These are phyloP conservation scores for Euphorbia schlechtendalii DNA, from an alignment of 441 rosid genomes.

Conservation along the genomic window DNA sequence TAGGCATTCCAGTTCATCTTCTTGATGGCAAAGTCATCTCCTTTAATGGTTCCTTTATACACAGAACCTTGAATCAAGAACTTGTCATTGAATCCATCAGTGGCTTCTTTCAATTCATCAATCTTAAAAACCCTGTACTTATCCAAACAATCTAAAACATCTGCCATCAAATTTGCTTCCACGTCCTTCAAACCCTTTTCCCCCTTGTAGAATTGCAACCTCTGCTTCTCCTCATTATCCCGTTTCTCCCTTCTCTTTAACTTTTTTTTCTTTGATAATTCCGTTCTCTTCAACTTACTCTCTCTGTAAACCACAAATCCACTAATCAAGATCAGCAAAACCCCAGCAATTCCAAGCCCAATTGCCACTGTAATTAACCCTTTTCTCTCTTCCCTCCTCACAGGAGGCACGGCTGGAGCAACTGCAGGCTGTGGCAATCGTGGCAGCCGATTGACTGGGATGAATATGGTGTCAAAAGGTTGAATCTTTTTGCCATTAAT, in stretches of 20 bases:
- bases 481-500: constrained; percentile 33
- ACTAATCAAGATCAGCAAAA: constrained; percentile 25
- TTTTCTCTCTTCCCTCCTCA: constrained; percentile 28
- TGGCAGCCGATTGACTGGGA: constrained; percentile 49
- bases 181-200: constrained; percentile 24
- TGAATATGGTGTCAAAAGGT: constrained; percentile 40
- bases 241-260: constrained; percentile 17
- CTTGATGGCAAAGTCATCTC: constrained; percentile 53
- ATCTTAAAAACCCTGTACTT: constrained; percentile 52
- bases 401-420: constrained; percentile 21
- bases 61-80: constrained; percentile 65
- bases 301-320: constrained; percentile 28
- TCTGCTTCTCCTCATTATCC: constrained; percentile 23
- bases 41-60: constrained; percentile 45
- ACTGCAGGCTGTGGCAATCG: constrained; percentile 34
- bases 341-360: constrained; percentile 43
- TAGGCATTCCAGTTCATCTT: constrained; percentile 65
- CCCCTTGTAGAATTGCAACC: constrained; percentile 12
- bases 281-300: constrained; percentile 20
- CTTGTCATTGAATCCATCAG: constrained; percentile 36
- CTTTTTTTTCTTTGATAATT: no score
- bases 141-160: constrained; percentile 67
- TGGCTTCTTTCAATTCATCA: constrained; percentile 56
- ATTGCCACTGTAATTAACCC: constrained; percentile 40
- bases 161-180: constrained; percentile 50